Percentiles rank a stretch among this genome's conserved stretches.
Conservation (phyloP, 352 stramenopile genomes). For the Pythium vanterpoolii region DNA sequence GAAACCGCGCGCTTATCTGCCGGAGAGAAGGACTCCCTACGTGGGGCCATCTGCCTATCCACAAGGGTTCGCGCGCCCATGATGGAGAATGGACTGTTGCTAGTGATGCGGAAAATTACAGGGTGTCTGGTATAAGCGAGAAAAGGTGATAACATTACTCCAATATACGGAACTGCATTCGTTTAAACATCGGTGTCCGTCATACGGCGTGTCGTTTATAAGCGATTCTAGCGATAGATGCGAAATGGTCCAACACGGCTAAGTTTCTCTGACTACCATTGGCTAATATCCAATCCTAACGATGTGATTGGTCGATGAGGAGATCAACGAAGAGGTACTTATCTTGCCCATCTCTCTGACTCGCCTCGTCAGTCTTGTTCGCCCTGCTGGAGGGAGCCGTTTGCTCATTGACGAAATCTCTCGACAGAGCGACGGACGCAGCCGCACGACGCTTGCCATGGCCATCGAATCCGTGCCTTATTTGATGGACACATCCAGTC, state of each 20-base stretch:
- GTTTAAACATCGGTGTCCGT: no score
- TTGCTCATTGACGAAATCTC: background rate
- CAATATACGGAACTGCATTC: no score
- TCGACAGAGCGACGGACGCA: background rate
- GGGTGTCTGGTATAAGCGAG: no score
- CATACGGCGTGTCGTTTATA: no score
- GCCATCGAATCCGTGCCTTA: constrained; percentile 5
- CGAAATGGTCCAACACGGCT: constrained; percentile 49
- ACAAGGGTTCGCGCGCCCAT: no score
- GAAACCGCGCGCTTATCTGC: no score
- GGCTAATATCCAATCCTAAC: background rate
- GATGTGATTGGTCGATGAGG: constrained; percentile 12
- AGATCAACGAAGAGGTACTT: constrained; percentile 3
- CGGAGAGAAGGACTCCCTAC: no score
- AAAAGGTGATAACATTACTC: no score
- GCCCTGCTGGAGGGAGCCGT: background rate
- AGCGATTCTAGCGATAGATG: no score
- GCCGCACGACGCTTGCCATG: constrained; percentile 1
- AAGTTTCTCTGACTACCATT: background rate
- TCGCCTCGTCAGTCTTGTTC: background rate
- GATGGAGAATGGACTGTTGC: no score
- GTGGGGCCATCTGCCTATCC: no score
- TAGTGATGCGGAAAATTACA: no score
- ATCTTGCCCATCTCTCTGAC: background rate
- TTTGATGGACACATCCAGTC: background rate